Conservation (phyloP, 306 rosid species). For the Glycine latifolia region DNA sequence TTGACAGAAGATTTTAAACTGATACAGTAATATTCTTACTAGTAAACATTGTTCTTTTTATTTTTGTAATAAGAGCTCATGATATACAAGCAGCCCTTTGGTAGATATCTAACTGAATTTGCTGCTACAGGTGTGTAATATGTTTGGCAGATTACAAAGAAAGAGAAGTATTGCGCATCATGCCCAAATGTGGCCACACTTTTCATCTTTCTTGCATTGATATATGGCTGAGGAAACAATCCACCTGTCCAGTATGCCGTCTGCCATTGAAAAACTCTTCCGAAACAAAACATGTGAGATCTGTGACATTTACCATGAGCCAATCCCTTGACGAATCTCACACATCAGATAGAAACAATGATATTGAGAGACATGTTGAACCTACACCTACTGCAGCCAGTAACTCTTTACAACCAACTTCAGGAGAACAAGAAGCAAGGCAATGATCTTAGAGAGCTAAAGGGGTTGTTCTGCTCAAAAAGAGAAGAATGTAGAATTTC, state of each 20-base stretch:
- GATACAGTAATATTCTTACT: neutral
- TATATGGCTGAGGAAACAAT: conserved; percentile 85
- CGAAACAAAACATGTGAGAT: conserved; percentile 64
- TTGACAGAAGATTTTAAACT: neutral
- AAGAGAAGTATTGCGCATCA: conserved; percentile 82
- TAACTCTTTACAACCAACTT: conserved; percentile 39
- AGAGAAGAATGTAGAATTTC: conserved; percentile 33
- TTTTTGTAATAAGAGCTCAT: conserved; percentile 1
- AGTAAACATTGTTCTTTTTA: neutral
- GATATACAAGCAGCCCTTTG: neutral
- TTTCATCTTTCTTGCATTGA: conserved; percentile 96
- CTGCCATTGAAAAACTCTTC: conserved; percentile 73
- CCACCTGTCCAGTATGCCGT: conserved; percentile 97
- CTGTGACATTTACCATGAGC: conserved; percentile 65
- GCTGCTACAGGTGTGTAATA: conserved; percentile 80
- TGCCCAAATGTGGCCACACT: conserved; percentile 94
- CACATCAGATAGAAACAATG: conserved; percentile 50
- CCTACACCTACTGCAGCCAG: conserved; percentile 41
- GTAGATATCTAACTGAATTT: conserved; percentile 31
- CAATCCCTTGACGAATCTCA: conserved; percentile 62
- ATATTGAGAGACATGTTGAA: conserved; percentile 50
- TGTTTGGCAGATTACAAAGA: conserved; percentile 92
- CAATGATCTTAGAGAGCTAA: conserved; percentile 46
- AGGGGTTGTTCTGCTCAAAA: conserved; percentile 37
- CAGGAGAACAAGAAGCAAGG: conserved; percentile 64